Evolutionary conservation across 305 asterid genomes (phyloP), one percentile per base, ranked within the genome.

Genomic region (Solanum hybrid): DNA sequence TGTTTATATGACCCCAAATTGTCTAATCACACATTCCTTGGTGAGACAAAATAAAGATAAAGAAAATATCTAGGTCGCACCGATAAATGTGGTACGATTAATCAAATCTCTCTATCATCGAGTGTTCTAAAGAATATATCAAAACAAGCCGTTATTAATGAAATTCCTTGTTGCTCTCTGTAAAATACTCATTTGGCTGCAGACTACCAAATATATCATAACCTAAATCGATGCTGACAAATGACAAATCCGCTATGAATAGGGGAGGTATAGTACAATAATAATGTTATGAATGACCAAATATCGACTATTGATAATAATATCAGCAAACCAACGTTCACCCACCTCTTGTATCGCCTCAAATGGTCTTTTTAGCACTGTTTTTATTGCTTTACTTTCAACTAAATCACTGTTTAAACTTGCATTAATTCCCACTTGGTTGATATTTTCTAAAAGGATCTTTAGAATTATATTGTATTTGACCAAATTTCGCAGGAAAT

Each of bases 1-100:
- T 10, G 28, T 78, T 36, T 78, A 22, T 78, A 20, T 33, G 84
- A 78, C 85, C 85, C 85, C 51, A 78, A 78, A 35, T 78, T 35
- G 57, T 36, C 57, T 78, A 36, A 77, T 11, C 57, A 78, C 3
- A 35, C 18, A 5, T 35, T 3, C 51, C 6, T 78, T 20, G 71
- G 3, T 61, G 71, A 0, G 71, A 61, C 2, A 20, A 61, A 61
- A 8, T 0, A 61, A 61, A 20, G 26, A 20, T 61, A 20, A 75
- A 16, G 39, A 74, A 29, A 29, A 29, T 74, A 61, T 61, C 26
- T 61, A 8, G 26, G 11, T 73, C 79, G 1, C 35, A 73, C 35
- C 78, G 5, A 11, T 71, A 71, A 71, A 71, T 71, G 4, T 26
- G 33, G 18, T 71, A 26, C 8, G 77, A 26, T 71, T 13, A 26